Evolutionary conservation across 75 land plant species (phyloP).

Genomic region (Azolla pinnata): DNA sequence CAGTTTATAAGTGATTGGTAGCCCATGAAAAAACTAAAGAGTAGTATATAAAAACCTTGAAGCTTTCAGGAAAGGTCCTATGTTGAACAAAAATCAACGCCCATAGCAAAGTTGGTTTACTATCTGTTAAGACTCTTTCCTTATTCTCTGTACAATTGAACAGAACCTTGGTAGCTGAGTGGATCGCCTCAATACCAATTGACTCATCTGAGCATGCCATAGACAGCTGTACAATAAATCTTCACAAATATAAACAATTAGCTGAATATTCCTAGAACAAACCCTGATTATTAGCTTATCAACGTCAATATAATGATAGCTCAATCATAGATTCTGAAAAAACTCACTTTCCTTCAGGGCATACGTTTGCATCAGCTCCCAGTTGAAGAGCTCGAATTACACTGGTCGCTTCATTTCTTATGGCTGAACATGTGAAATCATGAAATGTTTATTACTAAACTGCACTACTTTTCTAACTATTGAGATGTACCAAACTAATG

Average conservation of each 20-base stretch:
- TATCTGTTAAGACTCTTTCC: slow-evolving; percentile 5
- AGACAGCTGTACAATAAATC: slow-evolving; percentile 64
- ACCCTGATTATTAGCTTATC: too few species aligned
- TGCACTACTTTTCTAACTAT: too few species aligned
- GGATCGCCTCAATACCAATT: slow-evolving; percentile 37
- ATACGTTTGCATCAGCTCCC: slow-evolving; percentile 45
- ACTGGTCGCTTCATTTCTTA: slow-evolving; percentile 34
- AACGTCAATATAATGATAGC: too few species aligned
- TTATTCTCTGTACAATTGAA: slow-evolving; percentile 7
- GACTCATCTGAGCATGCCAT: slow-evolving; percentile 35
- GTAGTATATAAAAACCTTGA: neutral
- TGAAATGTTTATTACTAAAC: too few species aligned
- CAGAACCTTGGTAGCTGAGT: slow-evolving; percentile 34
- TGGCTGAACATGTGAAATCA: too few species aligned
- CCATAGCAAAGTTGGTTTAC: slow-evolving; percentile 42
- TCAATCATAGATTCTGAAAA: slow-evolving; percentile 1
- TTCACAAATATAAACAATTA: too few species aligned
- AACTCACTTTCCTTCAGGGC: slow-evolving; percentile 71
- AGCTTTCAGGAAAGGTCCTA: slow-evolving; percentile 9
- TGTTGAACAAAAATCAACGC: slow-evolving; percentile 43
- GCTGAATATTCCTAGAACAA: too few species aligned
- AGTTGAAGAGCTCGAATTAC: slow-evolving; percentile 68
- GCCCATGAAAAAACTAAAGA: neutral
- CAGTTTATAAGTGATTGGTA: neutral
- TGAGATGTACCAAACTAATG: too few species aligned